Evolutionary conservation across 441 rosid species (phyloP), one percentile per base, ranked within the genome.

Genomic region (Manihot esculenta): DNA sequence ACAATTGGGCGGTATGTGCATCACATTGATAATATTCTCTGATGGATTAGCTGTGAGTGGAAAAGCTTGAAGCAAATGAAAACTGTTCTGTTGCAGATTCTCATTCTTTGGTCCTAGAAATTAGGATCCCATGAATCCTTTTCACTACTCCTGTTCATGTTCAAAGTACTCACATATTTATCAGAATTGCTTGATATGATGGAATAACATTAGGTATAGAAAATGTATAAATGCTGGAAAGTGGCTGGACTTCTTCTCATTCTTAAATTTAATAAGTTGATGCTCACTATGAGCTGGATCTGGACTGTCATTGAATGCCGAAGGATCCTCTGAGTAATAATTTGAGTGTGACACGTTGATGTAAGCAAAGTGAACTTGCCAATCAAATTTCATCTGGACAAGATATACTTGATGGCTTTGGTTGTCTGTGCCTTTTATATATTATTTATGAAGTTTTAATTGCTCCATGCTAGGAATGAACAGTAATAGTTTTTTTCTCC

Each of bases 1-100:
- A 87, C 80, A 95, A 95, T 72, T 95, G 99, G 99, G 98, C 93
- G 84, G 99, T 94, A 90, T 49, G 81, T 75, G 33, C 50, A 53
- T 75, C 42, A 57, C 3, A n/a, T 24, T 21, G 27, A 24, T 62
- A n/a, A 38, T 50, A 38, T 65, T 61, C 13, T 48, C 2, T 60
- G 7, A 44, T 70, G 30, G 24, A 38, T 50, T 73, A 48, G 53
- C 59, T 50, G 5, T 60, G 44, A 65, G 30, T 56, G 20, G 17
- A 64, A 63, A 35, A 21, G 61, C 65, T 41, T 59, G 66, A 23
- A 66, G 59, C 47, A 66, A 73, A 33, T 26, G 15, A 70, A 50
- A 24, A 6, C 58, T 38, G n/a, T 66, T 60, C 24, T 53, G 42
- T 38, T 38, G 42, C 8, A 38, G 8, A 38, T 60, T 54, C 11